Conservation (phyloP, 139 green algal genomes). For the Mychonastes homosphaera region DNA sequence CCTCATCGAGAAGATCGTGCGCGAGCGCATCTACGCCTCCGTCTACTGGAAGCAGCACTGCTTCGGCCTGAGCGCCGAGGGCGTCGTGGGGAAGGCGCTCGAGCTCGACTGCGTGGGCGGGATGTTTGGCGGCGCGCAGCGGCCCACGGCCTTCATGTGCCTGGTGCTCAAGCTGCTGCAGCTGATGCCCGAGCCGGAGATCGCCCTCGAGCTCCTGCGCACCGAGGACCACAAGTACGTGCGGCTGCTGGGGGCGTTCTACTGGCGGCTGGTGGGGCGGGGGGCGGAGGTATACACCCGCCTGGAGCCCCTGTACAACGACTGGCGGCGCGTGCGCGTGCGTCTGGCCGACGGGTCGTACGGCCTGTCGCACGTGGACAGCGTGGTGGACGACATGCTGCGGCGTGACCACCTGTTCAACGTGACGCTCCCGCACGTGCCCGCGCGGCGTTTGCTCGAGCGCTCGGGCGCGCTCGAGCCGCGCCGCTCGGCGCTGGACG, state of each 20-base stretch:
- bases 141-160: constrained; percentile 88
- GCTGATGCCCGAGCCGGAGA: constrained; percentile 94
- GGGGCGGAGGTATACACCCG: constrained; percentile 92
- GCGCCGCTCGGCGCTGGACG: constrained; percentile 59
- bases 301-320: constrained; percentile 94
- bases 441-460: constrained; percentile 19
- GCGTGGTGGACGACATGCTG: constrained; percentile 84
- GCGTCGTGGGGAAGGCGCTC: constrained; percentile 89
- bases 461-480: constrained; percentile 48
- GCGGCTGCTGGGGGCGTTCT: constrained; percentile 85
- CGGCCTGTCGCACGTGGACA: constrained; percentile 70
- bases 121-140: constrained; percentile 72
- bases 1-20: constrained; percentile 83
- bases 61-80: constrained; percentile 90
- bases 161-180: constrained; percentile 96
- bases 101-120: constrained; percentile 69
- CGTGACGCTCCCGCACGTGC: constrained; percentile 69
- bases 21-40: constrained; percentile 84
- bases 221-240: constrained; percentile 98
- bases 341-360: constrained; percentile 52
- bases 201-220: constrained; percentile 97
- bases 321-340: constrained; percentile 75
- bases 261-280: constrained; percentile 83
- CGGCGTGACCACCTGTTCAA: constrained; percentile 86
- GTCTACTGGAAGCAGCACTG: constrained; percentile 98